phyloP scores from a whole-genome alignment of 768 basidiomycete genomes.

The Lactarius vividus region DNA sequence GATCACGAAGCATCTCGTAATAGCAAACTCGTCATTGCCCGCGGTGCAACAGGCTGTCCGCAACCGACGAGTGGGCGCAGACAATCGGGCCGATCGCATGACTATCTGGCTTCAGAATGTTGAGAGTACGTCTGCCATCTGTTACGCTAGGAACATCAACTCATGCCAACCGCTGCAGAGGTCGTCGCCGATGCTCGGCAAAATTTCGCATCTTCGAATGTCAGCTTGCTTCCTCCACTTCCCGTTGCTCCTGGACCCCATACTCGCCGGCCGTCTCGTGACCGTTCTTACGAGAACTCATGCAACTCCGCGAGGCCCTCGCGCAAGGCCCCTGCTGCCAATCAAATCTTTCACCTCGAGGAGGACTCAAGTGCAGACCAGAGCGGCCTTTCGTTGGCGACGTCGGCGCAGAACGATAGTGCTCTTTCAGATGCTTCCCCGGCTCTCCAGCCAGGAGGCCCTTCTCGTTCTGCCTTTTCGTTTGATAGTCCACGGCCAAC shows the following conservation, averaged over 20 bases:
- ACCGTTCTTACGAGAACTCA: constrained; percentile 41
- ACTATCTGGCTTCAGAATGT: constrained; percentile 79
- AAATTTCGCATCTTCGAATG: constrained; percentile 57
- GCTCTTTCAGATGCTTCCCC: constrained; percentile 28
- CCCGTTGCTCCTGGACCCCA: constrained; percentile 46
- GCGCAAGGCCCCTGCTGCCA: constrained; percentile 60
- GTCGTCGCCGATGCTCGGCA: constrained; percentile 80
- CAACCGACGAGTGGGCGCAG: constrained; percentile 52
- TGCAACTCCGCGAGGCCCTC: constrained; percentile 55
- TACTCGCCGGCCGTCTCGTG: constrained; percentile 42
- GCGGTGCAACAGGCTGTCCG: constrained; percentile 52
- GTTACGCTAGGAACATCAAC: not conserved
- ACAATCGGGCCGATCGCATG: constrained; percentile 64
- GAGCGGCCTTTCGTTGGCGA: constrained; percentile 31
- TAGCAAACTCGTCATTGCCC: constrained; percentile 52
- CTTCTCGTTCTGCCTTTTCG: constrained; percentile 23
- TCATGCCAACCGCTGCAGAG: constrained; percentile 42
- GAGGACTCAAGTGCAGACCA: constrained; percentile 35
- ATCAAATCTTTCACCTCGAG: constrained; percentile 63
- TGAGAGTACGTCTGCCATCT: constrained; percentile 57
- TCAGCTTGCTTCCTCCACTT: constrained; percentile 54
- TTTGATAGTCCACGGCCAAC: constrained; percentile 37
- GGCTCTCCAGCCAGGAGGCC: constrained; percentile 31
- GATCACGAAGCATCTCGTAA: not conserved
- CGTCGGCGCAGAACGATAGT: not conserved